Percentiles rank a stretch among this genome's conserved stretches.
phyloP scores from a whole-genome alignment of 2,329 filamentous ascomycete species.

The Talaromyces pinophilus region DNA sequence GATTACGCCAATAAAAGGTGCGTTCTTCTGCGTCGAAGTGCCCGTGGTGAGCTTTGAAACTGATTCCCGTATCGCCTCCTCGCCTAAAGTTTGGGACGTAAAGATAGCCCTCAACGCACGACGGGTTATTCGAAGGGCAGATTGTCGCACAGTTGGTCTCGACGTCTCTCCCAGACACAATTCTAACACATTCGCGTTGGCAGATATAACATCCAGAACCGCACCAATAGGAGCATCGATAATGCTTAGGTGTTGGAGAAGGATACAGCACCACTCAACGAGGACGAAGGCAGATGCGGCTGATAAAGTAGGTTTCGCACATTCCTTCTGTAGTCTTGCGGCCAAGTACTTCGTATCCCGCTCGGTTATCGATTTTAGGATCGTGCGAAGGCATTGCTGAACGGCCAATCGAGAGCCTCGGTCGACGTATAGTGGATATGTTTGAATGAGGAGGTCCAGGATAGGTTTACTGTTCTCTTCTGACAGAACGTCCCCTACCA shows the following conservation, averaged over 20 bases:
- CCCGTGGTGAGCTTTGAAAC: conserved; percentile 71
- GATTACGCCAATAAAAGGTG: conserved; percentile 78
- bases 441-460: conserved; percentile 77
- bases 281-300: conserved; percentile 81
- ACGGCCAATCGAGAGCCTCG: conserved; percentile 79
- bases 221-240: conserved; percentile 66
- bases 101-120: conserved; percentile 77
- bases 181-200: conserved; percentile 73
- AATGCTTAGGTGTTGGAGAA: conserved; percentile 70
- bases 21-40: conserved; percentile 66
- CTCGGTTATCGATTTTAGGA: conserved; percentile 64
- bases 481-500: conserved; percentile 37
- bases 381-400: conserved; percentile 72
- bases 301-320: conserved; percentile 74
- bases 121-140: conserved; percentile 74
- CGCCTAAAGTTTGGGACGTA: conserved; percentile 57
- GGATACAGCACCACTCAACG: conserved; percentile 81
- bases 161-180: conserved; percentile 69
- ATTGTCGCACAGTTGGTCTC: conserved; percentile 67
- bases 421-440: conserved; percentile 84
- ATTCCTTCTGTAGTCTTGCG: conserved; percentile 68
- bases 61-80: conserved; percentile 63
- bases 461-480: conserved; percentile 47
- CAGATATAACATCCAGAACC: conserved; percentile 62
- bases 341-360: conserved; percentile 59